These are phyloP conservation scores for Angomonas deanei DNA, from an alignment of 208 protist species.

Conservation along the genomic window DNA sequence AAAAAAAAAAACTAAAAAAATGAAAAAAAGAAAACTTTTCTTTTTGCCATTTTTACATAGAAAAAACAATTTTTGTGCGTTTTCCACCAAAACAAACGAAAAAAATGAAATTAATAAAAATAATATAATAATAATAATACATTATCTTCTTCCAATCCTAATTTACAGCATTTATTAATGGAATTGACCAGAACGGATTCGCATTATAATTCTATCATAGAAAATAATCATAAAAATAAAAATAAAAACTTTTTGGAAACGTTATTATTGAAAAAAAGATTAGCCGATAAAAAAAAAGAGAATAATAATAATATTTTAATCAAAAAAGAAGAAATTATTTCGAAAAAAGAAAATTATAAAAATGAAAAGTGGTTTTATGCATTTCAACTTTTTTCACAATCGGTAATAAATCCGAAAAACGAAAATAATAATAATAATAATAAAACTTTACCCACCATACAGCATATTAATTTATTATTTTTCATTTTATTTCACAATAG, in stretches of 20 bases:
- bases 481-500: neutral
- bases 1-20: neutral
- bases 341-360: neutral
- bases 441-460: neutral
- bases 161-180: neutral
- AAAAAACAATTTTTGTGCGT: neutral
- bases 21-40: neutral
- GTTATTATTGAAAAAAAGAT: neutral
- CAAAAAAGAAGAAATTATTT: slow-evolving; percentile 4
- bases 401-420: neutral
- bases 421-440: neutral
- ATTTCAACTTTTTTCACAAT: neutral
- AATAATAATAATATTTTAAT: neutral
- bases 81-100: neutral
- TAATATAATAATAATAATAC: neutral
- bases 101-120: neutral
- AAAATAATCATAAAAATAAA: neutral
- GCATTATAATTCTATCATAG: neutral
- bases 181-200: neutral
- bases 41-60: neutral
- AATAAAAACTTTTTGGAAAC: neutral
- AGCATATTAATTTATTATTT: neutral
- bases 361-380: neutral
- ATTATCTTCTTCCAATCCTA: neutral
- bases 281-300: neutral